Evolutionary conservation across 169 alveolate species (phyloP).

Genomic region (Cyclospora cayetanensis): DNA sequence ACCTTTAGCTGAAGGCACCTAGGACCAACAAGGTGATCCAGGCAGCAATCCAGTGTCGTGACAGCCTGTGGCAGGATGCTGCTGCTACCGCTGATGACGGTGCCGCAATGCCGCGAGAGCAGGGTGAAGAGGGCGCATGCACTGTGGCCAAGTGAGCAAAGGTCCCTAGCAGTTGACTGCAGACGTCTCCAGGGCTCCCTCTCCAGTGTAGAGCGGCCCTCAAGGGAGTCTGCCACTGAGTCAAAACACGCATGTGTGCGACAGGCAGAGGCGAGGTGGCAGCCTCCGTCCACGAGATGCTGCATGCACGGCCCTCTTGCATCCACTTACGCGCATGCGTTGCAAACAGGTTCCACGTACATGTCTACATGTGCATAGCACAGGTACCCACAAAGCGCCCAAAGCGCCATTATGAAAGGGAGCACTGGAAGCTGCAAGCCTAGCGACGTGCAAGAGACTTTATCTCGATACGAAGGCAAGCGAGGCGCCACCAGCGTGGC

Average conservation of each 20-base stretch:
- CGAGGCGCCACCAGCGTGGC: not conserved
- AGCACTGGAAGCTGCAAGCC: too few species aligned
- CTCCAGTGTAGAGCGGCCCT: conserved; percentile 43
- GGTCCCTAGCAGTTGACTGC: conserved; percentile 59
- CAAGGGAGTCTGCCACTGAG: conserved; percentile 48
- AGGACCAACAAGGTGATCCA: conserved; percentile 90
- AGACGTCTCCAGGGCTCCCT: conserved; percentile 64
- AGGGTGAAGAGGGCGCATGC: conserved; percentile 81
- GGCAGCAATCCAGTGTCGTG: conserved; percentile 89
- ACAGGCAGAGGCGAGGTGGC: not conserved
- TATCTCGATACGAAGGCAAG: too few species aligned
- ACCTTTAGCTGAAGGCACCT: conserved; percentile 86
- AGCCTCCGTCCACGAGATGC: too few species aligned
- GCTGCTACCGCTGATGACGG: conserved; percentile 55
- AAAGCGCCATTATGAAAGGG: too few species aligned
- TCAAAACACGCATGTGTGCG: too few species aligned
- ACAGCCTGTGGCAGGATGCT: conserved; percentile 78
- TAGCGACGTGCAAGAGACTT: too few species aligned
- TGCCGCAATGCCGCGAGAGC: conserved; percentile 78
- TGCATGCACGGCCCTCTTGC: too few species aligned
- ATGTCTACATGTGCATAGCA: too few species aligned
- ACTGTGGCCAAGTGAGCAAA: conserved; percentile 57
- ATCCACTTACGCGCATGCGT: too few species aligned
- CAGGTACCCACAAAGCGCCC: too few species aligned
- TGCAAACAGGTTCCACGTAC: too few species aligned